These are phyloP conservation scores for Fraxinus ornus DNA, from an alignment of 305 asterid species.

Conservation along the genomic window DNA sequence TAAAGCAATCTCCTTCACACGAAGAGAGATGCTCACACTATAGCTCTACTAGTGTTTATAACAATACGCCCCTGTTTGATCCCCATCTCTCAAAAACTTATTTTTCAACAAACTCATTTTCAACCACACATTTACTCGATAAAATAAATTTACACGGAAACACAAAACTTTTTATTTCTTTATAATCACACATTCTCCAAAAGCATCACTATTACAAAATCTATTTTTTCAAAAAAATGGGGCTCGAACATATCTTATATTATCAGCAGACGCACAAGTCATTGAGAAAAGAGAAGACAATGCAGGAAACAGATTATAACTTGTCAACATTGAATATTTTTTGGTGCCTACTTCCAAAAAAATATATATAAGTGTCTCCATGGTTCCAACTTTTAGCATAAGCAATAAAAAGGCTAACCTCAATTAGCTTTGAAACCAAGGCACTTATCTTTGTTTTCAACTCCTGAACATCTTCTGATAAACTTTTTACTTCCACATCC, in stretches of 20 bases:
- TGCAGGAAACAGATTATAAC: not conserved
- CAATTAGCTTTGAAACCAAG: slow-evolving; percentile 59
- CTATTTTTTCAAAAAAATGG: not conserved
- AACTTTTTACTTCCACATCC: slow-evolving; percentile 41
- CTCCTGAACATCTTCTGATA: slow-evolving; percentile 48
- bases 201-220: not conserved
- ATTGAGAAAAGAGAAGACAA: not conserved
- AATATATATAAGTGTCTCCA: not conserved
- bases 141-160: not conserved
- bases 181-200: not conserved
- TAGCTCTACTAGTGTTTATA: not conserved
- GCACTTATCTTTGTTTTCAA: slow-evolving; percentile 48
- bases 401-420: slow-evolving; percentile 48
- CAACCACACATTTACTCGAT: too few species aligned
- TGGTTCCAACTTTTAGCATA: slow-evolving; percentile 13
- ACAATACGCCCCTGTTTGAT: not conserved
- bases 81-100: not conserved
- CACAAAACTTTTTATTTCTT: not conserved
- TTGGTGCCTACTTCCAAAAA: not conserved
- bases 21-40: not conserved
- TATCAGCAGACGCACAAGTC: not conserved
- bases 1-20: not conserved
- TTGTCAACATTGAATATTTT: not conserved
- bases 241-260: not conserved
- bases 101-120: too few species aligned